Base-by-base conservation (phyloP, 2,329 filamentous ascomycete species). In the Cladosporium cucumerinum region DNA sequence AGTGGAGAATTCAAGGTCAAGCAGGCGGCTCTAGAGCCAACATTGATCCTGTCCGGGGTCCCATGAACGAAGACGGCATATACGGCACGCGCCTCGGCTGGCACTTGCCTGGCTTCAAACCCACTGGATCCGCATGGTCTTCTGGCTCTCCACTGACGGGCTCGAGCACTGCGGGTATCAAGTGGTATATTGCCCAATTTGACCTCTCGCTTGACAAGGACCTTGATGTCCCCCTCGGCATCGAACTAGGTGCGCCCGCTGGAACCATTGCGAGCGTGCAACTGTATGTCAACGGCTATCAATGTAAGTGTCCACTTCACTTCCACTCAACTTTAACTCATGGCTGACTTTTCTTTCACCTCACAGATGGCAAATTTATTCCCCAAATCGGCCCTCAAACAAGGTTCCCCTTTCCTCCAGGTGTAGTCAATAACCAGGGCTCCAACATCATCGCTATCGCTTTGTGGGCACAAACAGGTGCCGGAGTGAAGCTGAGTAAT, bases 241-340 rank as follows among this genome's bases (percentile, higher is more conserved):
- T 90, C 69, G 79, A 79, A 1, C 88, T 90, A 72, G 65, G 71
- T 25, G 57, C 58, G 3, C 71, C 67, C 28, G 80, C 49, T 30
- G 25, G 49, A 2, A 69, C 68, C 0, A 74, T 65, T 6, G 32
- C 30, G 5, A 34, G 36, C 36, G 54, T 57, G 7, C 84, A 89
- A 70, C 76, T 93, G 7, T 93, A 85, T 71, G 86, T 93, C 51
- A 93, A 93, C 70, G 90, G 90, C 1, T 93, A 87, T 76, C 89
- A 93, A 74, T 52, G 49, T 30, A 30, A 52, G 49, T 28, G 14
- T 14, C 3, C 12, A 14, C 12, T 2, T 52, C 25, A 8, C 23
- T 14, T n/a, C 49, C 6, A 4, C 26, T 8, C 10, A 0, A 28
- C 8, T 5, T 1, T 8, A 30, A 30, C 8, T 28, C 18, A 52